Evolutionary conservation across 179 eudicot genomes (phyloP).

Genomic region (Pouteria campechiana): DNA sequence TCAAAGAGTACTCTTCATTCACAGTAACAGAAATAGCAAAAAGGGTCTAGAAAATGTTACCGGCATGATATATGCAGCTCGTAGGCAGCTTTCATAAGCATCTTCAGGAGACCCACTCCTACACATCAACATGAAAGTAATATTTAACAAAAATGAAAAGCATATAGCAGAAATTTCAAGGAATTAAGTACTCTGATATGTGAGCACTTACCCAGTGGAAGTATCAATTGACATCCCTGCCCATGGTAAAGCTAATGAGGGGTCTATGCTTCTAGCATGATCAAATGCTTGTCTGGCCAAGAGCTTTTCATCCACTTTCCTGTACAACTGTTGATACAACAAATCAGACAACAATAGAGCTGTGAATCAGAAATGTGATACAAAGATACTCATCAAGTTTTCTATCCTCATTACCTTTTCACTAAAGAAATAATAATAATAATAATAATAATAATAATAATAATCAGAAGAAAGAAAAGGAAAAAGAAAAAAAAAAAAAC

Average conservation of each 20-base stretch:
- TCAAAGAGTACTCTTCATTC: too few relatives aligned
- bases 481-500: slow-evolving; percentile 20
- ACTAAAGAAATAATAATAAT: too few relatives aligned
- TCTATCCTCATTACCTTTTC: too few relatives aligned
- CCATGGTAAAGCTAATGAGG: slow-evolving; percentile 97
- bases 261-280: slow-evolving; percentile 98
- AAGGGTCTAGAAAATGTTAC: slow-evolving; percentile 52
- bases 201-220: slow-evolving; percentile 38
- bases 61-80: slow-evolving; percentile 78
- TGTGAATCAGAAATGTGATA: too few relatives aligned
- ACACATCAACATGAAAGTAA: too few relatives aligned
- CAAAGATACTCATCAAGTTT: too few relatives aligned
- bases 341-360: too few relatives aligned
- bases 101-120: slow-evolving; percentile 68
- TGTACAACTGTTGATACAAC: slow-evolving; percentile 86
- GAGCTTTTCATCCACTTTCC: slow-evolving; percentile 50
- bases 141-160: slow-evolving; percentile 8
- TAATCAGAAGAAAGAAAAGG: too few relatives aligned
- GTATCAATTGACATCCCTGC: slow-evolving; percentile 95
- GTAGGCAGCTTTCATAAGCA: slow-evolving; percentile 94
- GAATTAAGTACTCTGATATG: background rate
- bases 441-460: too few relatives aligned
- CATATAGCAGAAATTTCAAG: background rate
- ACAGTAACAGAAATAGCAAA: too few relatives aligned
- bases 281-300: slow-evolving; percentile 89